Conservation (phyloP, 1,139 yeast species). For the Komagataea norvegica region DNA sequence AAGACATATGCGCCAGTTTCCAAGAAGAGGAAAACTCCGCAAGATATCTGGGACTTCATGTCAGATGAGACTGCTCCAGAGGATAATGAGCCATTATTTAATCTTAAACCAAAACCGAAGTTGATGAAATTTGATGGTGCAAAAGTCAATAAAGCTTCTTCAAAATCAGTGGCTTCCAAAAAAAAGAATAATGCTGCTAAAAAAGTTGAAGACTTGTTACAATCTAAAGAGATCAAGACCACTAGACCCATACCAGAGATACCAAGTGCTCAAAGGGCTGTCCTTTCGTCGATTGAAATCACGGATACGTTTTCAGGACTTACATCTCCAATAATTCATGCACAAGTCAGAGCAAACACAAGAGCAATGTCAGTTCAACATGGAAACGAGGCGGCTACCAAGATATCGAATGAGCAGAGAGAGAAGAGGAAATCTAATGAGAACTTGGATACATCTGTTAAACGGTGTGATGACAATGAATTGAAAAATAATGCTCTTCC, state of each 20-base stretch:
- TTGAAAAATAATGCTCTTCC: not conserved
- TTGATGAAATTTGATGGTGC: too few relatives aligned
- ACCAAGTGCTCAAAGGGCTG: constrained; percentile 5
- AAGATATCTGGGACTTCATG: constrained; percentile 24
- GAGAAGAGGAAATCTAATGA: too few relatives aligned
- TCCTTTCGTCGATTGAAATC: constrained; percentile 7
- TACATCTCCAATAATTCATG: constrained; percentile 15
- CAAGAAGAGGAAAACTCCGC: not conserved
- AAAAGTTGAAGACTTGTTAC: too few relatives aligned
- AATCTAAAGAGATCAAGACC: not conserved
- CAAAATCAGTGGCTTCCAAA: constrained; percentile 10
- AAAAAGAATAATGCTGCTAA: too few relatives aligned
- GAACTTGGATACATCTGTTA: too few relatives aligned
- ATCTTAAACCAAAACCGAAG: too few relatives aligned
- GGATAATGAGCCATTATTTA: too few relatives aligned
- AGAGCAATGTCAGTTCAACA: constrained; percentile 8
- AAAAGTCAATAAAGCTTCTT: not conserved
- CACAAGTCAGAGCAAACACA: constrained; percentile 12
- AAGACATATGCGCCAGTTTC: not conserved
- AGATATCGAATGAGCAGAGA: not conserved
- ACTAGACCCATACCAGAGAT: not conserved
- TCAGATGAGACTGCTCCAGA: too few relatives aligned
- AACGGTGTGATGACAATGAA: too few relatives aligned
- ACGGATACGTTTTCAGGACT: constrained; percentile 6
- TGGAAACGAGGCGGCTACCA: too few relatives aligned